Evolutionary conservation across 495 filamentous ascomycete genomes (phyloP), one percentile per base, ranked within the genome.

Genomic region (Lindgomyces ingoldianus): DNA sequence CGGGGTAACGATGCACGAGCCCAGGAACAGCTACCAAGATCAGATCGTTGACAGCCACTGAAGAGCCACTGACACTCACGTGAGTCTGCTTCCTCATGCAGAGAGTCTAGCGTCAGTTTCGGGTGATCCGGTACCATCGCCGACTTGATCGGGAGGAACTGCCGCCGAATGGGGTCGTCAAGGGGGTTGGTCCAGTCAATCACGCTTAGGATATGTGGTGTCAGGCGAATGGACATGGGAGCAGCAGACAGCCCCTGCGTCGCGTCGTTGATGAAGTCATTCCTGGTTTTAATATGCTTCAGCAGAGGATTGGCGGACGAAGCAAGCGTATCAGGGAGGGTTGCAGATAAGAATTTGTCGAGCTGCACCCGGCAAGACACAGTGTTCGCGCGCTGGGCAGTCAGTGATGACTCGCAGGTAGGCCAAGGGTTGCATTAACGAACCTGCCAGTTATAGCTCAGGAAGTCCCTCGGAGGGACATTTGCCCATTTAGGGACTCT

Each of bases 1-100:
- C 83, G 0, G 80, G 76, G 68, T 87, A 87, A 16, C 83, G 75
- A 70, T 85, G 83, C 14, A 87, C 82, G 19, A 85, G 62, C 0
- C 79, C 81, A 4, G 70, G 71, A 46, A 81, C 79, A 49, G 62
- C 56, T 66, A 24, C n/a, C 29, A 16, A 2, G 2, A 59, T 16
- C 6, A 39, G 4, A 11, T n/a, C 3, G 18, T 25, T 46, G 4
- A 25, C 33, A 16, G 19, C 3, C 4, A 9, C 14, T 3, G 4
- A 18, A 10, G 3, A 19, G n/a, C n/a, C 2, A 4, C 4, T 42
- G 11, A 21, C n/a, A 60, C 49, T 49, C 49, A 59, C 66, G 70
- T 10, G 73, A 78, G 61, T 85, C 81, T 2, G 68, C 68, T 33
- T 66, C 70, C 70, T 87, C 83, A 42, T 82, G 71, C 46, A 84